Conservation (phyloP, 352 stramenopile genomes). For the Globisporangium polare region DNA sequence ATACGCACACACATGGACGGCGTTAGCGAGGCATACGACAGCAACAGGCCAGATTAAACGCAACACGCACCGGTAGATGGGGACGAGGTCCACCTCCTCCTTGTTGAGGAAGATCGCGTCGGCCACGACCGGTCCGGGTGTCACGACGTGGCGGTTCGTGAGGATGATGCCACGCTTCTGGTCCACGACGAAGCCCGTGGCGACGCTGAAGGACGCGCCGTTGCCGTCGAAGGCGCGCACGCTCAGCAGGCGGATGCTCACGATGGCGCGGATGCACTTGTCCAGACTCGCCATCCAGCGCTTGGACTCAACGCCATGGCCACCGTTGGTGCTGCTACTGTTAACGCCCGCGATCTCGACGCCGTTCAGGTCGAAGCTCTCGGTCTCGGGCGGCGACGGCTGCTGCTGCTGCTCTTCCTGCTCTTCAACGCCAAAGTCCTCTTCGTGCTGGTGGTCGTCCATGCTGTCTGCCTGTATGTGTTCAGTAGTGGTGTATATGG, state of each 20-base stretch:
- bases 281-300: constrained; percentile 72
- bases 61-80: constrained; percentile 68
- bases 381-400: background rate
- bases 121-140: constrained; percentile 78
- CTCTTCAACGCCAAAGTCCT: constrained; percentile 14
- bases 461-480: constrained; percentile 1
- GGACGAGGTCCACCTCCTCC: constrained; percentile 88
- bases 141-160: constrained; percentile 92
- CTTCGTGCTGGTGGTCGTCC: constrained; percentile 16
- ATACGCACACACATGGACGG: background rate
- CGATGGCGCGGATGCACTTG: constrained; percentile 71
- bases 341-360: constrained; percentile 2
- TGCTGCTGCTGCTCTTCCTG: constrained; percentile 9
- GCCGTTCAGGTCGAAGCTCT: constrained; percentile 19
- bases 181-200: constrained; percentile 92
- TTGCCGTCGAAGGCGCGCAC: constrained; percentile 89
- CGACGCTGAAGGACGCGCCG: constrained; percentile 79
- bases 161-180: constrained; percentile 84
- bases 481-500: background rate
- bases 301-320: constrained; percentile 58
- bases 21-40: background rate
- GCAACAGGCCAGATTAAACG: background rate
- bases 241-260: constrained; percentile 84
- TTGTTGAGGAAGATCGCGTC: constrained; percentile 94
- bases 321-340: constrained; percentile 4